Percentiles rank a stretch among this genome's conserved stretches.
Evolutionary conservation across 805 yeast genomes (phyloP).

Genomic region (Lipomyces yamadae): DNA sequence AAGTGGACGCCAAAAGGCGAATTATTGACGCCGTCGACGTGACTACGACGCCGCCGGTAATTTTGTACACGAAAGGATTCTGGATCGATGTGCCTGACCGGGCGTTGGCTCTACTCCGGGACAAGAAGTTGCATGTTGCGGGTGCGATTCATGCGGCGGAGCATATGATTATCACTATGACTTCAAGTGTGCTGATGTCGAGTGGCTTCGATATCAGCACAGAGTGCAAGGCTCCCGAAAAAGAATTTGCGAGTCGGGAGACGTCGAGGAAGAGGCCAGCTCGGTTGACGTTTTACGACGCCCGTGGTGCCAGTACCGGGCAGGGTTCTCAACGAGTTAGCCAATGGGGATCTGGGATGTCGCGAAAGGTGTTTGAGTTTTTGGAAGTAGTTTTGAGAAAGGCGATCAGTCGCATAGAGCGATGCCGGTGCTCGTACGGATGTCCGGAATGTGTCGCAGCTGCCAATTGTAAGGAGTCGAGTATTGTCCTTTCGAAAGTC

Average conservation of each 20-base stretch:
- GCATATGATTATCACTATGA: slow-evolving; percentile 80
- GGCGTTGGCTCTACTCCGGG: slow-evolving; percentile 63
- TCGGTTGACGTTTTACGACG: slow-evolving; percentile 79
- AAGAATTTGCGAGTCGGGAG: slow-evolving; percentile 83
- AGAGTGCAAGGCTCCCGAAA: slow-evolving; percentile 97
- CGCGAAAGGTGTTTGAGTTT: slow-evolving; percentile 78
- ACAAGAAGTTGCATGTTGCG: slow-evolving; percentile 69
- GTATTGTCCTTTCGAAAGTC: slow-evolving; percentile 82
- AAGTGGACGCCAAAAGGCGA: slow-evolving; percentile 72
- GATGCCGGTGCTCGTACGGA: slow-evolving; percentile 67
- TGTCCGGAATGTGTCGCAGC: slow-evolving; percentile 90
- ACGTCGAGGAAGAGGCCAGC: slow-evolving; percentile 81
- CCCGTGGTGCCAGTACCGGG: slow-evolving; percentile 60
- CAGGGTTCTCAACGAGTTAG: background rate
- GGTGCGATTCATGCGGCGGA: slow-evolving; percentile 98
- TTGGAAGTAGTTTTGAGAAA: slow-evolving; percentile 66
- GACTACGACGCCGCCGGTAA: slow-evolving; percentile 75
- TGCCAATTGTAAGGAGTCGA: slow-evolving; percentile 76
- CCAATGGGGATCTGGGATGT: slow-evolving; percentile 58
- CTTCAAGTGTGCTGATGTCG: slow-evolving; percentile 74
- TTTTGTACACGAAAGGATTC: slow-evolving; percentile 72
- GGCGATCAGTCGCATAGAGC: slow-evolving; percentile 61
- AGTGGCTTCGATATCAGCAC: slow-evolving; percentile 74
- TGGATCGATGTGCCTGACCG: slow-evolving; percentile 84
- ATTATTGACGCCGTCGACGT: slow-evolving; percentile 95